Evolutionary conservation across 805 yeast genomes (phyloP), one percentile per base, ranked within the genome.

Genomic region (Suhomyces emberorum): DNA sequence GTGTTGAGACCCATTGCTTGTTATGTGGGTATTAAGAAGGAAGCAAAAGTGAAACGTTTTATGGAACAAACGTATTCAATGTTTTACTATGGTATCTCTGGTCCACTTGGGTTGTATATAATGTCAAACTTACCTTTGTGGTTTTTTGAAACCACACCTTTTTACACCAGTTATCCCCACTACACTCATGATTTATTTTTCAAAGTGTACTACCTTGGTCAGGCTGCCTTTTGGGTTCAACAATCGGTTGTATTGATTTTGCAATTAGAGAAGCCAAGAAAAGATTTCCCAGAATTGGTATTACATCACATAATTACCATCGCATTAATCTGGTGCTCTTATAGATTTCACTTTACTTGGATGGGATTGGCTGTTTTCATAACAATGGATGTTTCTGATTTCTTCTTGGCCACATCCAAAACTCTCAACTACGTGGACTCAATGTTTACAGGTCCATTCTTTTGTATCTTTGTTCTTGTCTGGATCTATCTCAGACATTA

Each of bases 171-270:
- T 17, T 91, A 83, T 59, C 98, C 99, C 5, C 98, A 93, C 64
- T 70, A 75, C 42, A 71, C 82, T 22, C 85, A 84, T 54, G 82
- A 76, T 38, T 72, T 67, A 42, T 67, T 72, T 38, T 83, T 84
- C 69, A 93, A 93, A 65, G 59, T 79, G 10, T 93, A 83, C 57
- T 93, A 93, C 59, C 69, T 93, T 43, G 79, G 85, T 28, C 98
- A 93, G 66, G 97, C 98, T 4, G 84, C 97, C 4, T 93, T 88
- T 62, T 93, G 99, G 99, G 80, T 88, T 15, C 99, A 93, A 67
- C 98, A 93, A 65, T 81, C 95, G 1, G 79, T 85, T 27, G 84
- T 93, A 21, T 70, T 93, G 45, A 65, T 79, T 30, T 70, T 93
- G 45, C 95, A 84, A 60, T 72, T 93, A 42, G 99, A 93, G 63